These are phyloP conservation scores for Cadophora sp. DNA, from an alignment of 2,329 filamentous ascomycete genomes.

Conservation along the genomic window DNA sequence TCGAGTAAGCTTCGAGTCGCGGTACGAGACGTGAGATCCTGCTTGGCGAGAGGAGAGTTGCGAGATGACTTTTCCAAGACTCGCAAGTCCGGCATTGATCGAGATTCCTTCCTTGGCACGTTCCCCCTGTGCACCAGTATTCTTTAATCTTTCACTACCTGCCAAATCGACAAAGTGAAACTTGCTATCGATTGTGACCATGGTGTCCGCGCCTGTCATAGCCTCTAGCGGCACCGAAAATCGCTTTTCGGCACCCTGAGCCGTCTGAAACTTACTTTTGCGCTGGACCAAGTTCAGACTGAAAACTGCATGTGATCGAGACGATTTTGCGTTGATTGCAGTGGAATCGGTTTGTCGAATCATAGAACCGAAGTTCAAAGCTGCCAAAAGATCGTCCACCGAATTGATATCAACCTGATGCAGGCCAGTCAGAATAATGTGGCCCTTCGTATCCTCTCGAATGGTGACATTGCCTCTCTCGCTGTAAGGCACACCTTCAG, in stretches of 20 bases:
- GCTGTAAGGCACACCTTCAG: slow-evolving; percentile 70
- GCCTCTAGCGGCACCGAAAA: slow-evolving; percentile 86
- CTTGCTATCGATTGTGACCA: slow-evolving; percentile 94
- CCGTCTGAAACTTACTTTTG: slow-evolving; percentile 62
- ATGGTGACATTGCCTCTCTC: slow-evolving; percentile 88
- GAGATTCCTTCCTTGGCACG: slow-evolving; percentile 96
- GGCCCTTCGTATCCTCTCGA: slow-evolving; percentile 91
- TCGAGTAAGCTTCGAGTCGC: slow-evolving; percentile 95
- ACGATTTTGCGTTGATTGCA: slow-evolving; percentile 96
- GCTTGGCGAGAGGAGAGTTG: slow-evolving; percentile 90
- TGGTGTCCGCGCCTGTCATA: slow-evolving; percentile 71
- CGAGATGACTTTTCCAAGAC: slow-evolving; percentile 96
- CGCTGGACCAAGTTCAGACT: slow-evolving; percentile 92
- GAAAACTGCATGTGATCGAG: slow-evolving; percentile 96
- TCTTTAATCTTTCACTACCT: slow-evolving; percentile 95
- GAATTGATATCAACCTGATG: slow-evolving; percentile 89
- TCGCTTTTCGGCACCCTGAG: slow-evolving; percentile 76
- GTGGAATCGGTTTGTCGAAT: slow-evolving; percentile 98
- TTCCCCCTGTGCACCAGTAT: slow-evolving; percentile 94
- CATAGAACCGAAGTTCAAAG: slow-evolving; percentile 88
- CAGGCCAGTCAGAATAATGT: slow-evolving; percentile 91
- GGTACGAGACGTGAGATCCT: slow-evolving; percentile 93
- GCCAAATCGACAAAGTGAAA: slow-evolving; percentile 98
- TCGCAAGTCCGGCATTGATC: slow-evolving; percentile 95
- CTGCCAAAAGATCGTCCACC: slow-evolving; percentile 87